phyloP scores from a whole-genome alignment of 371 early-diverging fungal genomes.

The Apophysomyces elegans region DNA sequence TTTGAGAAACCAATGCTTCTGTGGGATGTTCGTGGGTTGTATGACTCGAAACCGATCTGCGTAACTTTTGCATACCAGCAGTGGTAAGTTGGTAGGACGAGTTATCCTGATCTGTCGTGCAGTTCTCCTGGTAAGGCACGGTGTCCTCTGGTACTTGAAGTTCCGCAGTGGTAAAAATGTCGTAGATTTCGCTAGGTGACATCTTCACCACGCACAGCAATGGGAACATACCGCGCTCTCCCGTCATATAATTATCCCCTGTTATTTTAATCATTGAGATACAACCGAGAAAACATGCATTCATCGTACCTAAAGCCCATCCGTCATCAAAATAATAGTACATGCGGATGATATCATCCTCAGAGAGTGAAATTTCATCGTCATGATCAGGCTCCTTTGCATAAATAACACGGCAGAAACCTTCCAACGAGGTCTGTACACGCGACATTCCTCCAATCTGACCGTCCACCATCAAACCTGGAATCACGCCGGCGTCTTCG shows the following conservation, averaged over 20 bases:
- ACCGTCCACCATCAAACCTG: background rate
- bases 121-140: background rate
- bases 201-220: conserved; percentile 25
- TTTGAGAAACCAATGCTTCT: background rate
- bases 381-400: conserved; percentile 46
- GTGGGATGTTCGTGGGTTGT: background rate
- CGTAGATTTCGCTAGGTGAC: conserved; percentile 14
- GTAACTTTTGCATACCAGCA: conserved; percentile 10
- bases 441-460: background rate
- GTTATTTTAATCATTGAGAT: background rate
- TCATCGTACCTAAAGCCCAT: conserved; percentile 56
- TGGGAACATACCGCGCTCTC: conserved; percentile 32
- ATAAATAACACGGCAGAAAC: conserved; percentile 26
- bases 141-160: background rate
- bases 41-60: background rate
- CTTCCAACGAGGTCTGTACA: conserved; percentile 13
- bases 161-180: conserved; percentile 12
- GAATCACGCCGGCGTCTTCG: conserved; percentile 10
- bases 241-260: conserved; percentile 34
- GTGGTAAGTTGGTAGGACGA: conserved; percentile 11
- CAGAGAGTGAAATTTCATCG: conserved; percentile 63
- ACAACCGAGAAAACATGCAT: background rate
- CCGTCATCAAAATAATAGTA: conserved; percentile 56
- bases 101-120: background rate
- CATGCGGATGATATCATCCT: conserved; percentile 62